Conservation (phyloP, 2,329 filamentous ascomycete species). For the Penicillium sp. region DNA sequence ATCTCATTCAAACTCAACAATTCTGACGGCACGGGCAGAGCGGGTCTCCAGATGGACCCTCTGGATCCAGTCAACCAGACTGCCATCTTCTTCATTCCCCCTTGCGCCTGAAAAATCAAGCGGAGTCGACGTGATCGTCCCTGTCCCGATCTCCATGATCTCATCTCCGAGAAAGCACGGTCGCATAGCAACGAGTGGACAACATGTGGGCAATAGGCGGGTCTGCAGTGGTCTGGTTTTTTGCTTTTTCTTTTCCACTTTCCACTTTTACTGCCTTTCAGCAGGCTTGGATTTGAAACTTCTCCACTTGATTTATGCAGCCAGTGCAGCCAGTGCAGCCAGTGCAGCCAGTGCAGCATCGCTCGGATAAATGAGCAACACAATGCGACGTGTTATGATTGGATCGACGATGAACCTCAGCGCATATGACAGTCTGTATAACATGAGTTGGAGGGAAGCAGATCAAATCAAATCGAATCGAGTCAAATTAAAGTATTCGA, state of each 20-base stretch:
- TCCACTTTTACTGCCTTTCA: neutral
- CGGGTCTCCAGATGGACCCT: no score
- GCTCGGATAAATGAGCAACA: no score
- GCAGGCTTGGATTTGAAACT: conserved; percentile 1
- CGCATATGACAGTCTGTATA: no score
- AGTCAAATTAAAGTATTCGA: neutral
- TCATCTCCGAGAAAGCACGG: neutral
- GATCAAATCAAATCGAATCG: neutral
- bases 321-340: no score
- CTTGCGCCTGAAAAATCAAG: neutral
- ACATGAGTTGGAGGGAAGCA: no score
- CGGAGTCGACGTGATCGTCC: conserved; percentile 15
- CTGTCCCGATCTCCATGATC: conserved; percentile 13
- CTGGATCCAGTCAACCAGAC: no score
- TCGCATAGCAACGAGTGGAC: conserved; percentile 5
- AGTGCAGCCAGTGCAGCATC: no score
- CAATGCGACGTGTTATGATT: conserved; percentile 8
- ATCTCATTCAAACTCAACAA: no score
- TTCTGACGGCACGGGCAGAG: no score
- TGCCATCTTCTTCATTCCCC: no score
- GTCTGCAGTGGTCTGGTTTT: no score
- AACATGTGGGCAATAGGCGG: neutral
- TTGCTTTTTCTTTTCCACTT: conserved; percentile 3
- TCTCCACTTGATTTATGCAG: conserved; percentile 5
- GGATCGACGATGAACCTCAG: conserved; percentile 6